Evolutionary conservation across 108 stramenopile genomes (phyloP).

Genomic region (Skeletonema marinoi): DNA sequence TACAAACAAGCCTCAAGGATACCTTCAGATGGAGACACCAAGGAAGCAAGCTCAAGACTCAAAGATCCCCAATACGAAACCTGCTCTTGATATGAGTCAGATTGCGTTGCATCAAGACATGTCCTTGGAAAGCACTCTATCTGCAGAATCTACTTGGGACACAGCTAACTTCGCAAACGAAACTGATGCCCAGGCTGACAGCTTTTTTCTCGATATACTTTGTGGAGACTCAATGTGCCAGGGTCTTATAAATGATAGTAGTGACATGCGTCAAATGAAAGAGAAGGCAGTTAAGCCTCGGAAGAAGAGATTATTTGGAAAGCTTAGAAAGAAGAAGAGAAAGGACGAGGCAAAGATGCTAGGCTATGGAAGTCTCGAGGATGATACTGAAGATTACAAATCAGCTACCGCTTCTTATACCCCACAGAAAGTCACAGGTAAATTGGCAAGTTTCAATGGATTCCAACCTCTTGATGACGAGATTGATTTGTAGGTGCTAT

Average conservation of each 20-base stretch:
- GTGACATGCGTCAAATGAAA: slow-evolving; percentile 16
- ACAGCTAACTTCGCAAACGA: slow-evolving; percentile 41
- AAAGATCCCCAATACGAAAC: slow-evolving; percentile 1
- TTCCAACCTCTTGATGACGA: slow-evolving; percentile 12
- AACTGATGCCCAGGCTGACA: slow-evolving; percentile 15
- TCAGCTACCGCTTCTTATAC: slow-evolving; percentile 22
- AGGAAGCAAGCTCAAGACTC: slow-evolving; percentile 3
- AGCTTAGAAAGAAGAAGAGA: slow-evolving; percentile 26
- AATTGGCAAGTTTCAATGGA: background rate
- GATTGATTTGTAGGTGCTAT: background rate
- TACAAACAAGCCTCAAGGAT: background rate
- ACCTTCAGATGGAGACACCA: background rate
- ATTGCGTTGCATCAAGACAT: slow-evolving; percentile 11
- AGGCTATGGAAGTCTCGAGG: slow-evolving; percentile 37
- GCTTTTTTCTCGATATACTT: slow-evolving; percentile 20
- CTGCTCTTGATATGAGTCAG: slow-evolving; percentile 29
- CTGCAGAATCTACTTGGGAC: slow-evolving; percentile 20
- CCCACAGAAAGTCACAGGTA: slow-evolving; percentile 11
- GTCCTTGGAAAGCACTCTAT: slow-evolving; percentile 6
- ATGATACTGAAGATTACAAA: slow-evolving; percentile 20
- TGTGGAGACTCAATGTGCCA: slow-evolving; percentile 31
- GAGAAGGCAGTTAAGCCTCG: slow-evolving; percentile 25
- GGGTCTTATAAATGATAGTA: slow-evolving; percentile 28
- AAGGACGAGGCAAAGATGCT: slow-evolving; percentile 9
- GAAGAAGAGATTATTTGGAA: slow-evolving; percentile 30